phyloP scores from a whole-genome alignment of 139 green algal species.

The Micractinium sp. region DNA sequence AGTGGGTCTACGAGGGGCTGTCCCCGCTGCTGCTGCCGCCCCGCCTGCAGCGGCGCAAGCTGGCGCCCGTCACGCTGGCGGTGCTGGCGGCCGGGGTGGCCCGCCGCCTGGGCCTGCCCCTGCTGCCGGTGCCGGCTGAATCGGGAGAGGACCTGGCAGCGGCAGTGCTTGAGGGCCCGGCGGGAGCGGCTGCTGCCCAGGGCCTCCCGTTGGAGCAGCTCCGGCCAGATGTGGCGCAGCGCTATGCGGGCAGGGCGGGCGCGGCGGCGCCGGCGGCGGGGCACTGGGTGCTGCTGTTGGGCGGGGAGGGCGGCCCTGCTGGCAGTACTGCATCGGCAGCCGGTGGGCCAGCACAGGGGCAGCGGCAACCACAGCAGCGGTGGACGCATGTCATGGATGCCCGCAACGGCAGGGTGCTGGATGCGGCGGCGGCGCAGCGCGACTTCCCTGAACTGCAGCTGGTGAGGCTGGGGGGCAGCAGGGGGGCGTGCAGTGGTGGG shows the following conservation, averaged over 20 bases:
- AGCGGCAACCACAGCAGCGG: background rate
- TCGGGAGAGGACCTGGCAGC: background rate
- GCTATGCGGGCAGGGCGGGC: slow-evolving; percentile 17
- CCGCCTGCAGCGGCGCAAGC: slow-evolving; percentile 44
- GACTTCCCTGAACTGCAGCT: slow-evolving; percentile 24
- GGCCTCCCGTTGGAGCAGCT: slow-evolving; percentile 29
- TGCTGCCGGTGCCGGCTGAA: slow-evolving; percentile 43
- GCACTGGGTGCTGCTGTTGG: slow-evolving; percentile 14
- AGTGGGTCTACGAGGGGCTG: slow-evolving; percentile 86
- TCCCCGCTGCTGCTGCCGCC: slow-evolving; percentile 58
- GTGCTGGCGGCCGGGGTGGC: slow-evolving; percentile 45
- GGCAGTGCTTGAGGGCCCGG: background rate
- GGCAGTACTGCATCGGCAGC: too few species aligned
- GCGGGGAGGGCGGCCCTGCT: too few species aligned
- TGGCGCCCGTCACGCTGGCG: slow-evolving; percentile 56
- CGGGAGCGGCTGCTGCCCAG: slow-evolving; percentile 20
- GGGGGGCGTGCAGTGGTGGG: too few species aligned
- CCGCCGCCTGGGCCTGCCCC: slow-evolving; percentile 44
- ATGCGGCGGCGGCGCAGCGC: background rate
- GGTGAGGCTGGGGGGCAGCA: background rate
- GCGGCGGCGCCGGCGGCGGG: slow-evolving; percentile 7
- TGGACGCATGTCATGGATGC: slow-evolving; percentile 30
- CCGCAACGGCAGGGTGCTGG: slow-evolving; percentile 40
- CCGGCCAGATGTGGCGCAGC: slow-evolving; percentile 13
- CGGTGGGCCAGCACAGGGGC: background rate